Conservation (phyloP, 176 grass and related monocot genomes). For the Pontederia paniculata region DNA sequence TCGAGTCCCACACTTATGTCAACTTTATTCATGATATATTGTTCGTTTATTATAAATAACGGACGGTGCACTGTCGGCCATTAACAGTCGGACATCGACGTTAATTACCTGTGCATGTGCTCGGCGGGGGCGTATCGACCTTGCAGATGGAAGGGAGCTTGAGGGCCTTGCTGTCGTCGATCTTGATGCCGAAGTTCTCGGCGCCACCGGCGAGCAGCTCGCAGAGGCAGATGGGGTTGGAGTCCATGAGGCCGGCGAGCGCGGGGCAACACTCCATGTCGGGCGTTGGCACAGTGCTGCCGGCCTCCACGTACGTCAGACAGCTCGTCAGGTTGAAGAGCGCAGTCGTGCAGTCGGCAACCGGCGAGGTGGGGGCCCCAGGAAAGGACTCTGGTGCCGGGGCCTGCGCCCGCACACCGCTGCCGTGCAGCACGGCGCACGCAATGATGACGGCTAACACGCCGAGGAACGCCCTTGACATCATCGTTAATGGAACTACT, state of each 20-base stretch:
- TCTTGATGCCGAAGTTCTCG: constrained; percentile 43
- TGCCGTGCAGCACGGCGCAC: constrained; percentile 19
- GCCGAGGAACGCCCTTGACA: constrained; percentile 17
- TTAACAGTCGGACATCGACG: neutral
- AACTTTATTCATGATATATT: neutral
- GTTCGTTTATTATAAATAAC: neutral
- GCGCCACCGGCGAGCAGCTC: constrained; percentile 55
- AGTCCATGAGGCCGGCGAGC: constrained; percentile 61
- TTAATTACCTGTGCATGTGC: constrained; percentile 45
- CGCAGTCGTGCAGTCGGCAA: constrained; percentile 35
- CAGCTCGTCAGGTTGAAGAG: constrained; percentile 68
- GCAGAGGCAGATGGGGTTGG: constrained; percentile 74
- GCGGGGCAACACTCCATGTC: constrained; percentile 84
- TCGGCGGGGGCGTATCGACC: constrained; percentile 44
- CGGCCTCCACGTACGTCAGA: constrained; percentile 55
- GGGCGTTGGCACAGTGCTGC: constrained; percentile 44
- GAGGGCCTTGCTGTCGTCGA: constrained; percentile 67
- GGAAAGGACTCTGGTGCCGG: constrained; percentile 11
- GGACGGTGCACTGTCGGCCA: neutral
- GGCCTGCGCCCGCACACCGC: constrained; percentile 21
- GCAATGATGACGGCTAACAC: neutral
- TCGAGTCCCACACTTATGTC: too few relatives aligned
- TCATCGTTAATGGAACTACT: neutral
- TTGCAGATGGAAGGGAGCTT: constrained; percentile 63
- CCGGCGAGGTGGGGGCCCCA: constrained; percentile 12